These are phyloP conservation scores for Fusarium armeniacum DNA, from an alignment of 2,329 filamentous ascomycete species.

Conservation along the genomic window DNA sequence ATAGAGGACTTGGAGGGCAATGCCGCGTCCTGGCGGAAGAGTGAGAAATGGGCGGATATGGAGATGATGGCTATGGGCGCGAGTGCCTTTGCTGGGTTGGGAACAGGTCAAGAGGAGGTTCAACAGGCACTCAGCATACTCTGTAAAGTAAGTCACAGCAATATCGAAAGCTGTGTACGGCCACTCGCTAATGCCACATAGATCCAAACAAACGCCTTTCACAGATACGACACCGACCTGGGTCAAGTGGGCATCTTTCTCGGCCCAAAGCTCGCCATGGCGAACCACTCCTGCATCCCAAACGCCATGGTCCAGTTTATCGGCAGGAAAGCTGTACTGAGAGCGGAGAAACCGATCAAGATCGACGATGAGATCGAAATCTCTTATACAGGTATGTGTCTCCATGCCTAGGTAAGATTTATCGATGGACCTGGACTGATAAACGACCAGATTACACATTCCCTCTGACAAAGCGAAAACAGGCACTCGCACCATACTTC, in stretches of 20 bases:
- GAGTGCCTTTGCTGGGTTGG: constrained; percentile 59
- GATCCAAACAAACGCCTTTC: constrained; percentile 74
- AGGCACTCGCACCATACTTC: constrained; percentile 63
- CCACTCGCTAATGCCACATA: constrained; percentile 47
- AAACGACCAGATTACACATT: constrained; percentile 61
- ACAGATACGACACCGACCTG: constrained; percentile 66
- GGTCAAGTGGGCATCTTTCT: constrained; percentile 69
- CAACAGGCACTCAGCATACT: constrained; percentile 62
- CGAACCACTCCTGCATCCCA: constrained; percentile 73
- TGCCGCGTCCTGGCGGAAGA: constrained; percentile 55
- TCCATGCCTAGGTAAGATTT: not conserved
- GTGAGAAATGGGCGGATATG: constrained; percentile 62
- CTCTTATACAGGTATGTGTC: constrained; percentile 70
- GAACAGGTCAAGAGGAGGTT: constrained; percentile 55
- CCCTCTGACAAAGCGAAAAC: constrained; percentile 59
- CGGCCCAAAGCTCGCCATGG: constrained; percentile 69
- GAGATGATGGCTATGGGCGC: constrained; percentile 62
- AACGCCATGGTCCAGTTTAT: constrained; percentile 71
- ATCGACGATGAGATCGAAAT: constrained; percentile 71
- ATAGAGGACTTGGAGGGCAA: constrained; percentile 63
- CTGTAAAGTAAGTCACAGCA: constrained; percentile 63
- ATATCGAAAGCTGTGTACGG: not conserved
- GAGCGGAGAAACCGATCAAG: constrained; percentile 64
- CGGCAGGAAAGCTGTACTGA: constrained; percentile 65
- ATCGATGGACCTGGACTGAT: constrained; percentile 2